Evolutionary conservation across 108 stramenopile genomes (phyloP), one percentile per base, ranked within the genome.

Genomic region (Schizochytrium sp.): DNA sequence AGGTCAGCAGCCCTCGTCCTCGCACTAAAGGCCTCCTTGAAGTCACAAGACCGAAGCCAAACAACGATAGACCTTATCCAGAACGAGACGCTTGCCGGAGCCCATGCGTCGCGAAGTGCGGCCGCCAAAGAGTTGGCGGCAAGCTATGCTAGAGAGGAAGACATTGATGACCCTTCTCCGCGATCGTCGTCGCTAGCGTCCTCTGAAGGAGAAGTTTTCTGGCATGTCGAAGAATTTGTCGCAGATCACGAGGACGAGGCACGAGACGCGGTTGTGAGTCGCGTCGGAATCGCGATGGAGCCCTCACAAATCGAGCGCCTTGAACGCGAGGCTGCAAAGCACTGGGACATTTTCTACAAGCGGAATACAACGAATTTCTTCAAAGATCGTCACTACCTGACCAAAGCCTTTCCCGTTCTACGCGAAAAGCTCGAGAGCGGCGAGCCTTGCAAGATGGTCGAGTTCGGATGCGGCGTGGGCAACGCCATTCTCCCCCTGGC

Each of bases 401-500:
- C 63, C 19, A 41, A 63, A 23, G 89, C 60, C 16, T 92, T 90
- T 63, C 90, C 91, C 5, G 59, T 28, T 14, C 58, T 89, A 0
- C 18, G 18, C 28, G 69, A 45, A 18, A 43, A 44, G 25, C 58
- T 89, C 5, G 28, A 34, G n/a, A 60, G 58, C 43, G 59, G 59
- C 5, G 83, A 89, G 44, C 58, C 8, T 0, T 88, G 59, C 43
- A 44, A 72, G 3, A n/a, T 92, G 28, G 19, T 92, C 28, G 91
- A 92, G 63, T n/a, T 89, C 23, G 91, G 91, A 25, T 88, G 91
- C 44, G 91, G 91, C 21, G 91, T 92, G 23, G 91, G 91, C 14
- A 92, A 92, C 58, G 88, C 90, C 4, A 58, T 92, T 16, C 44
- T 89, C 8, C 91, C 91, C 5, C 5, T 92, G 12, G 29, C 89